Base-by-base conservation (phyloP, 2,329 filamentous ascomycete genomes). In the Teratosphaeria nubilosa region DNA sequence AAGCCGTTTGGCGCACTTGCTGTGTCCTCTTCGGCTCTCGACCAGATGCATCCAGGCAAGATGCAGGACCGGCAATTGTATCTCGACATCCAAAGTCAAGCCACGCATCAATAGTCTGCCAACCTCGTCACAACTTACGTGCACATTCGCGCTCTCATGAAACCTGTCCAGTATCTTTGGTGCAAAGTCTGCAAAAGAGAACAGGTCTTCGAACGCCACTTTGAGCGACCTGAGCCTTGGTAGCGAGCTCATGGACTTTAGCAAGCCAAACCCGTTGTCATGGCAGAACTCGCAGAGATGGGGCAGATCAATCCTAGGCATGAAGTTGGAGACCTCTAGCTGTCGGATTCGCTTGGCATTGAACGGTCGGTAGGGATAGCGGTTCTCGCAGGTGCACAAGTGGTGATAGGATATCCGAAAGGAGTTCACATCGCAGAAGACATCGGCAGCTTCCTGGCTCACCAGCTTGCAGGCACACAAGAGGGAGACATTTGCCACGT, bases 391-490 rank as follows among this genome's bases (percentile, higher is more conserved):
- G 25, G 24, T 60, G 54, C 59, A 59, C 25, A 61, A 20, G 22
- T 55, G 50, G 24, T 59, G 52, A 51, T 59, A 61, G 4, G 54
- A 52, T 16, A 61, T 27, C 5, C 30, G 11, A 51, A 61, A 61
- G 20, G 51, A 31, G 22, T 61, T 61, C 22, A 57, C n/a, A n/a
- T 41, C 34, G 34, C 34, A 41, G 34, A 41, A 41, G 11, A 41
- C 34, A 41, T 41, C 34, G 34, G 34, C 34, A 14, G 34, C 34
- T 41, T 41, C 34, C 34, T 14, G 3, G 54, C 48, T 24, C 16
- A 57, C 37, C 27, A 30, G 41, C 14, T 45, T 48, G 45, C 54
- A 53, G 13, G 54, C 22, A n/a, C 30, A 32, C 13, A 61, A 54
- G 25, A 61, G 50, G 22, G 53, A 53, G 16, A 52, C 37, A 37